Evolutionary conservation across 139 green algal genomes (phyloP).

Genomic region (Chara braunii): DNA sequence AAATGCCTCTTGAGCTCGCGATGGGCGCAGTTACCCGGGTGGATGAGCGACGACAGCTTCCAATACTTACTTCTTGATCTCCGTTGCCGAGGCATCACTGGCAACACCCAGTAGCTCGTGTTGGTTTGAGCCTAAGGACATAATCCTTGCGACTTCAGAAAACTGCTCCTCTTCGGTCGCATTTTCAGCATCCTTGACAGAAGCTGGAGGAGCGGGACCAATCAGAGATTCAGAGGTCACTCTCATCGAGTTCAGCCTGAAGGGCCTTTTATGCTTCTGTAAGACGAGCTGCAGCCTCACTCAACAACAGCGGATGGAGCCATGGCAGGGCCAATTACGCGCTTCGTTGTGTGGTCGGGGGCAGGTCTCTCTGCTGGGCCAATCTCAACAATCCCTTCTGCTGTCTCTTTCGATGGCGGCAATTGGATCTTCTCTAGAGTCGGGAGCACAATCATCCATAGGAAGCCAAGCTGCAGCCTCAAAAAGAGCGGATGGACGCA

Average conservation of each 20-base stretch:
- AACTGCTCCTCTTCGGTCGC: slow-evolving; percentile 27
- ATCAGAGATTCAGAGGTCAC: background rate
- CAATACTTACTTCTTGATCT: slow-evolving; percentile 63
- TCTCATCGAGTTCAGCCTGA: slow-evolving; percentile 20
- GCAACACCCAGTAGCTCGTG: slow-evolving; percentile 27
- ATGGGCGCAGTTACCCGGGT: slow-evolving; percentile 72
- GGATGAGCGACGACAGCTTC: slow-evolving; percentile 69
- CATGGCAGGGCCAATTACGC: slow-evolving; percentile 13
- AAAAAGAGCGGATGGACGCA: too few species aligned
- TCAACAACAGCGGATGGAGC: slow-evolving; percentile 5
- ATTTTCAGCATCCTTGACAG: slow-evolving; percentile 12
- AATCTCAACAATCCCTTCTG: background rate
- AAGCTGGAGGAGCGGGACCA: slow-evolving; percentile 11
- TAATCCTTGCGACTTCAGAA: slow-evolving; percentile 19
- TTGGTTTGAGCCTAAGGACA: background rate
- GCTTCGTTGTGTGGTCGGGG: slow-evolving; percentile 1
- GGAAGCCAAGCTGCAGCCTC: too few species aligned
- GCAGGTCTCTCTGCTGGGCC: background rate
- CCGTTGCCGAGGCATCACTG: background rate
- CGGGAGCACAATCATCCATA: background rate
- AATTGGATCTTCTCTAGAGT: background rate
- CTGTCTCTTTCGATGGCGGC: background rate
- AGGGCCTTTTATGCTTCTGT: slow-evolving; percentile 8
- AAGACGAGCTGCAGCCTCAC: background rate
- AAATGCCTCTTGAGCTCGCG: slow-evolving; percentile 64